Conservation (phyloP, 192 early-diverging fungal genomes). For the Funneliformis geosporum region DNA sequence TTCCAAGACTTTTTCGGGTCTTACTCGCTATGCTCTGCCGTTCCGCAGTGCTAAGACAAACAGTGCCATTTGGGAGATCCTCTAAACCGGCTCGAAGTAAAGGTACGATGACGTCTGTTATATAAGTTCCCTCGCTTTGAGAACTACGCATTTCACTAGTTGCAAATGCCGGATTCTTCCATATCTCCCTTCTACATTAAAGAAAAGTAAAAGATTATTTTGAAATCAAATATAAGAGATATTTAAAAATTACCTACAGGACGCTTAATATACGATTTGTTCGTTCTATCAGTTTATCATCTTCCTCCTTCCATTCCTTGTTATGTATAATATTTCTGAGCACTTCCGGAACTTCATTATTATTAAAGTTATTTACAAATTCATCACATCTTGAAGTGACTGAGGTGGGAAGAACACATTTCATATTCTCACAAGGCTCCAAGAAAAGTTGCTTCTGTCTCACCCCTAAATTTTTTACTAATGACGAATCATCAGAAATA, state of each 20-base stretch:
- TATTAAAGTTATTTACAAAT: constrained; percentile 27
- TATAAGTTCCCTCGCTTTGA: no score
- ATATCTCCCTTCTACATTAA: no score
- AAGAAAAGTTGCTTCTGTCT: neutral
- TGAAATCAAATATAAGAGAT: no score
- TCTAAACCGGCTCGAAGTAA: no score
- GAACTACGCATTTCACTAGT: neutral
- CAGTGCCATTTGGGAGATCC: no score
- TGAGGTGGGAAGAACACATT: neutral
- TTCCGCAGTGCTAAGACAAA: constrained; percentile 22
- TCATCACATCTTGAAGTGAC: neutral
- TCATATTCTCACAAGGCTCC: constrained; percentile 6
- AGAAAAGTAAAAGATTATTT: no score
- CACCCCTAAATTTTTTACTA: constrained; percentile 18
- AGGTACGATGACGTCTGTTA: no score
- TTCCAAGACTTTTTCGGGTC: neutral
- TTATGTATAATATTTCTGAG: constrained; percentile 21
- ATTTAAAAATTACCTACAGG: neutral
- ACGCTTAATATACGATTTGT: neutral
- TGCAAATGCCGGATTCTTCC: constrained; percentile 1
- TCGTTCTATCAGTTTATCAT: neutral
- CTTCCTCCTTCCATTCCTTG: neutral
- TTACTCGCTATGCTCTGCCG: constrained; percentile 20
- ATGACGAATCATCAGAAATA: neutral
- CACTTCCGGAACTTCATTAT: neutral